Base-by-base conservation (phyloP, 306 rosid genomes). In the Luffa aegyptiaca region DNA sequence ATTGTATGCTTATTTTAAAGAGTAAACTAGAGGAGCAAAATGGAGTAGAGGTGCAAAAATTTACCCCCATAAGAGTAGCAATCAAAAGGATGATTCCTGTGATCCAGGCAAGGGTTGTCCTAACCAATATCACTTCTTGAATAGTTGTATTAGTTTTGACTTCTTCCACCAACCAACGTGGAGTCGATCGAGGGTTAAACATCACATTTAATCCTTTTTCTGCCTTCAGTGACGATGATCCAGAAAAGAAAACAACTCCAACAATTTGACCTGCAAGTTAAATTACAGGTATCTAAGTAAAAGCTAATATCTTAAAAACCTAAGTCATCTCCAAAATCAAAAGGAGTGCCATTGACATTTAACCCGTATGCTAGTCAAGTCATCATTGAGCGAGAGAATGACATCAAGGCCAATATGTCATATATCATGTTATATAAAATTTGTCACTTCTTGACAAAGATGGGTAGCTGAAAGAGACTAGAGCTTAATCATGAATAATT, bases 61-160 rank as follows among this genome's bases (percentile, higher is more conserved):
- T 87, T 95, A 95, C 99, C 93, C 97, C 99, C 44, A 93, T 53
- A 59, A 93, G 87, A 82, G 99, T 96, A 65, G 99, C 83, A 84
- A 93, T 77, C 44, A 96, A 84, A 76, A 96, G 89, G 83, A 96
- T 89, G 42, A 93, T 85, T 84, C 98, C 99, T 13, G 94, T 91
- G 82, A 90, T 7, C 97, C 97, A 93, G 36, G 99, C 99, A 74
- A 96, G 91, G 55, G 86, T 88, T 79, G 77, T 83, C 81, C 97
- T 88, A 81, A 96, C 97, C 88, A 96, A 82, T 9, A 77, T 31
- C 56, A 95, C 93, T 84, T 84, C 83, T 12, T 21, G 46, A 77
- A 37, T 9, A 57, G 81, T 79, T 41, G 58, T 62, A 66, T 87
- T 80, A n/a, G 1, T 2, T 17, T 79, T 10, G 74, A 35, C 71